Conservation (phyloP, 176 grass and related monocot species). For the Juncus effusus region DNA sequence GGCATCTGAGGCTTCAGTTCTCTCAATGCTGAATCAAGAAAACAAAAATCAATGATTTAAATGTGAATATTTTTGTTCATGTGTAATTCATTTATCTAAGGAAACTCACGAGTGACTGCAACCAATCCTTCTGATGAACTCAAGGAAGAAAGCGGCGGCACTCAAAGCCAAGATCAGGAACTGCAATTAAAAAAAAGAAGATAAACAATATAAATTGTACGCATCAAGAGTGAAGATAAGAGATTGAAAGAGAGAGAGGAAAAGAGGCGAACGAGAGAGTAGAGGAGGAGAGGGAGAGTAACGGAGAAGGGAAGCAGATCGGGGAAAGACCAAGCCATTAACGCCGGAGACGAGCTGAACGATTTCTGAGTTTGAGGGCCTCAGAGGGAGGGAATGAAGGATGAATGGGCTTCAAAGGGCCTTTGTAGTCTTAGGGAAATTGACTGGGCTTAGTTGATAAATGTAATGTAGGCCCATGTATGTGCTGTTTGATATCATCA, state of each 20-base stretch:
- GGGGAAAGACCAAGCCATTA: conserved; percentile 24
- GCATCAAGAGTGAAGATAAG: neutral
- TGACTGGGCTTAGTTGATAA: too few relatives aligned
- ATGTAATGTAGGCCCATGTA: too few relatives aligned
- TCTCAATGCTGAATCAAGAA: conserved; percentile 54
- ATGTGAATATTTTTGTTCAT: neutral
- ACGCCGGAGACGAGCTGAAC: conserved; percentile 8
- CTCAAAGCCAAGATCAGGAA: conserved; percentile 40
- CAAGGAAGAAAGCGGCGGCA: conserved; percentile 63
- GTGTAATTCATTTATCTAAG: conserved; percentile 19
- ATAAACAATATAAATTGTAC: neutral
- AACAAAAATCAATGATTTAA: conserved; percentile 30
- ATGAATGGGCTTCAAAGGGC: too few relatives aligned
- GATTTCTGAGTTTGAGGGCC: too few relatives aligned
- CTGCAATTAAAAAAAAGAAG: conserved; percentile 28
- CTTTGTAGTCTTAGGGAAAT: too few relatives aligned
- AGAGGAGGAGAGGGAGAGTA: conserved; percentile 21
- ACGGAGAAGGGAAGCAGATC: conserved; percentile 50
- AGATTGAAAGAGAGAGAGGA: conserved; percentile 13
- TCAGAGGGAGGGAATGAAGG: too few relatives aligned
- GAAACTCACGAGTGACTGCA: conserved; percentile 68
- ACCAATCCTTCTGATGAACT: conserved; percentile 79
- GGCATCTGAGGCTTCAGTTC: conserved; percentile 41
- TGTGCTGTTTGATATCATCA: too few relatives aligned
- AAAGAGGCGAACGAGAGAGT: neutral